phyloP scores from a whole-genome alignment of 2,329 filamentous ascomycete genomes.

The Aspergillus costaricaensis region DNA sequence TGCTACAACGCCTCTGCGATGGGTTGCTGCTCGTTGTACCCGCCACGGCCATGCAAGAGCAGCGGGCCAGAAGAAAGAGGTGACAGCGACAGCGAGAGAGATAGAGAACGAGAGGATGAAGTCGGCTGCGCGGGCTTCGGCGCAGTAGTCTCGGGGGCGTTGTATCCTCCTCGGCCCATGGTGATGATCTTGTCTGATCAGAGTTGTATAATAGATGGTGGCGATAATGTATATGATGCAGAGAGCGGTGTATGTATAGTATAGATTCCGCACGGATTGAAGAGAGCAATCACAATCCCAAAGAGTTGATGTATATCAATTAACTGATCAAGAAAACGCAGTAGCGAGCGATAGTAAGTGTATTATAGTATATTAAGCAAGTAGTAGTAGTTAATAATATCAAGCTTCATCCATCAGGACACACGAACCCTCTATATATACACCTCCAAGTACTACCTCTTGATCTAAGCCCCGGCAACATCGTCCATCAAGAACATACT shows the following conservation, averaged over 20 bases:
- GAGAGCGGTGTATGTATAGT: neutral
- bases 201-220: neutral
- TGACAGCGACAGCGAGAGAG: neutral
- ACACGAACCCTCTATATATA: too few species aligned
- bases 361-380: too few species aligned
- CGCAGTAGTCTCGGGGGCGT: constrained; percentile 21
- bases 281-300: neutral
- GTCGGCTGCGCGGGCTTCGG: constrained; percentile 1
- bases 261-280: neutral
- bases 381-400: too few species aligned
- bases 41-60: constrained; percentile 32
- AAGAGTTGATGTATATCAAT: neutral
- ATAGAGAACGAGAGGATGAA: neutral
- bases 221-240: neutral
- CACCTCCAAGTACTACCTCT: too few species aligned
- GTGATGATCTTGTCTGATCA: neutral
- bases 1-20: constrained; percentile 5
- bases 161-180: constrained; percentile 46
- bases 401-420: too few species aligned
- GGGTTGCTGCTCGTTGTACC: constrained; percentile 34
- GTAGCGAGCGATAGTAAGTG: too few species aligned
- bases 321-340: too few species aligned
- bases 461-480: too few species aligned
- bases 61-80: neutral
- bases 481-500: too few species aligned